Conservation (phyloP, 768 basidiomycete species). For the Vararia minispora region DNA sequence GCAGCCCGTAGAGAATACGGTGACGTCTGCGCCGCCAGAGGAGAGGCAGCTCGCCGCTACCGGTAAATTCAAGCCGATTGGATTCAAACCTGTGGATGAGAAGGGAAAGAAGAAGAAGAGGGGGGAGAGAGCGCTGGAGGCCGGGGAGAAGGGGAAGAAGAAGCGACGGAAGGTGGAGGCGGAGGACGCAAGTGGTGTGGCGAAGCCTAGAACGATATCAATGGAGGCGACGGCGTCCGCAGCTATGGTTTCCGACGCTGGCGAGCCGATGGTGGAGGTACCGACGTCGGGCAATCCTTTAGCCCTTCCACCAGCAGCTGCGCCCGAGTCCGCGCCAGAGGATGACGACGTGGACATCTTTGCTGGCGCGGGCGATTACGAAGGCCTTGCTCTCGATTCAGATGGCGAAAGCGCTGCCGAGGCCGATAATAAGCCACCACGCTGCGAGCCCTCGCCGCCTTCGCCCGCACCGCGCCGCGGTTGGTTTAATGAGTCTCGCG, state of each 20-base stretch:
- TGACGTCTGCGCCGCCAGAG: slow-evolving; percentile 20
- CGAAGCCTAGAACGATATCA: slow-evolving; percentile 16
- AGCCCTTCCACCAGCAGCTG: slow-evolving; percentile 12
- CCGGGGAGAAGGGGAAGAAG: slow-evolving; percentile 41
- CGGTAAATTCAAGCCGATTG: slow-evolving; percentile 41
- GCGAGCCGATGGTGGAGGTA: too few relatives aligned
- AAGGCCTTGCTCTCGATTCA: slow-evolving; percentile 50
- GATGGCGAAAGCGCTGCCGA: slow-evolving; percentile 17
- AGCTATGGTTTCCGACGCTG: slow-evolving; percentile 5
- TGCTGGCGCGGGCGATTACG: slow-evolving; percentile 74
- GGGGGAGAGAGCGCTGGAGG: slow-evolving; percentile 30
- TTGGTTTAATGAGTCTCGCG: slow-evolving; percentile 5
- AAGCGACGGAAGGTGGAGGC: slow-evolving; percentile 41
- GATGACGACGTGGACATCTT: slow-evolving; percentile 84
- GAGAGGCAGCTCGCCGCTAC: slow-evolving; percentile 23
- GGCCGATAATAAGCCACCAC: not conserved
- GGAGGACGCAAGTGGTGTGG: slow-evolving; percentile 14
- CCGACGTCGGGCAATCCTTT: slow-evolving; percentile 17
- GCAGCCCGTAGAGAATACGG: slow-evolving; percentile 12
- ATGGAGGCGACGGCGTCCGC: slow-evolving; percentile 2
- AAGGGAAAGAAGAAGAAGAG: slow-evolving; percentile 39
- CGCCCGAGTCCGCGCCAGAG: slow-evolving; percentile 27
- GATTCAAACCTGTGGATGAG: slow-evolving; percentile 51
- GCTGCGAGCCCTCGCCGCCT: not conserved
- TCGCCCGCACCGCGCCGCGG: slow-evolving; percentile 2